Evolutionary conservation across 1,284 basidiomycete genomes (phyloP), one percentile per base, ranked within the genome.

Genomic region (Sanghuangporus weigelae): DNA sequence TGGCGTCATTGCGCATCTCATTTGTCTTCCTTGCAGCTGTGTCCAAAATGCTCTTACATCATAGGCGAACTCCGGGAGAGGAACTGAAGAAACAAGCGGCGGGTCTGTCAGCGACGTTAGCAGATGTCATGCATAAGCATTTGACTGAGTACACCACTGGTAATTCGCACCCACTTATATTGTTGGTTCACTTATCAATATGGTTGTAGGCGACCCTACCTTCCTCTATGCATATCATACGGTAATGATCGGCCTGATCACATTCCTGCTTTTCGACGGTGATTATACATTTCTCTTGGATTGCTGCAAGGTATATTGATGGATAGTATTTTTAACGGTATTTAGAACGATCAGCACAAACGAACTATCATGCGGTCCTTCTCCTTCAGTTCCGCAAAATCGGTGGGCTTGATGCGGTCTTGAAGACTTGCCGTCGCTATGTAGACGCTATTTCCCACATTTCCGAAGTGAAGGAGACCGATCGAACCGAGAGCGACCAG

Each of bases 1-100:
- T 14, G 7, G 35, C 14, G 10, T 21, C 38, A 11, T 26, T 44
- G 11, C 14, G 14, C 21, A 23, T 36, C 63, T 44, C 35, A 39
- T 55, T n/a, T 39, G n/a, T 36, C 14, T 68, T 55, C 44, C 51
- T 49, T 19, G 44, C 55, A 64, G 56, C 26, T 44, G 39, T 66
- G 94, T 93, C 92, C 16, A 86, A 95, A 65, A 90, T 95, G 73
- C 81, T 97, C 72, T 89, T 98, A 73, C 87, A 93, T 71, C 90
- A 89, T 31, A 84, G 96, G 63, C 84, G 90, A 36, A 89, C 83
- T 69, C 82, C 87, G 14, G 96, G 99, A 70, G 68, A 83, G 0
- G 71, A 81, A 3, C 94, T 96, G 74, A 92, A 87, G 74, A 86
- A 87, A 69, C 90, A 94, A 70, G 90, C 96, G 10, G 71, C 80